Evolutionary conservation across 2,329 filamentous ascomycete genomes (phyloP), one percentile per base, ranked within the genome.

Genomic region (Clarireedia hainanense): DNA sequence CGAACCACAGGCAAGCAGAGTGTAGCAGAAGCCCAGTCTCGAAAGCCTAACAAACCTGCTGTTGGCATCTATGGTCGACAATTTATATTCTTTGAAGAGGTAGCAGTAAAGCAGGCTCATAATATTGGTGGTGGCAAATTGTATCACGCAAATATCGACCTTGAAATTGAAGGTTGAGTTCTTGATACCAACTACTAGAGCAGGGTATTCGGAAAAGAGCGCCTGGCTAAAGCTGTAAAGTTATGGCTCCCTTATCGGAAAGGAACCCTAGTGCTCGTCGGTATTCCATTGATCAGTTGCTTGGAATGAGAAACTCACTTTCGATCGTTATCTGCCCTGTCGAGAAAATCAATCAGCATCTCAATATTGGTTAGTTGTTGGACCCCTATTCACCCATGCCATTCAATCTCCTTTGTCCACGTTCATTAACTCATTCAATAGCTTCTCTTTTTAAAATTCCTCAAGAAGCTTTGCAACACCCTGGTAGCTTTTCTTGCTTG

Each of bases 211-310:
- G 14, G 6, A 14, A 10, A 10, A 17, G 14, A 17, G 9, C 14
- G 37, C 5, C 10, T 14, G 10, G 12, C 20, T 14, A 20, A 24
- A 10, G 4, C 4, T 12, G 17, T 24, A 15, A 24, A 20, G 39
- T 15, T 5, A 61, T 60, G 60, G 39, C 46, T 24, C 24, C 47
- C 39, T 23, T 47, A 20, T 36, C 34, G 37, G 39, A 52, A 17
- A 50, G 26, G 26, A 50, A 47, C 15, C 24, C 42, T 23, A 47
- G 50, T 14, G 40, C 54, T 27, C 59, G 52, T 43, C 60, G 61
- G 34, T 69, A 69, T 57, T 43, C 58, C 5, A 34, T 58, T 24
- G 58, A 61, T 20, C 64, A 69, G 52, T 53, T 69, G 50, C 55
- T 68, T n/a, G 23, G 47, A 23, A 30, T 69, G 55, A 62, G 61